A percentile compares a stretch with the other conserved stretches of the same genome.
Evolutionary conservation across 2,329 filamentous ascomycete genomes (phyloP).

Genomic region (Alternaria arborescens): DNA sequence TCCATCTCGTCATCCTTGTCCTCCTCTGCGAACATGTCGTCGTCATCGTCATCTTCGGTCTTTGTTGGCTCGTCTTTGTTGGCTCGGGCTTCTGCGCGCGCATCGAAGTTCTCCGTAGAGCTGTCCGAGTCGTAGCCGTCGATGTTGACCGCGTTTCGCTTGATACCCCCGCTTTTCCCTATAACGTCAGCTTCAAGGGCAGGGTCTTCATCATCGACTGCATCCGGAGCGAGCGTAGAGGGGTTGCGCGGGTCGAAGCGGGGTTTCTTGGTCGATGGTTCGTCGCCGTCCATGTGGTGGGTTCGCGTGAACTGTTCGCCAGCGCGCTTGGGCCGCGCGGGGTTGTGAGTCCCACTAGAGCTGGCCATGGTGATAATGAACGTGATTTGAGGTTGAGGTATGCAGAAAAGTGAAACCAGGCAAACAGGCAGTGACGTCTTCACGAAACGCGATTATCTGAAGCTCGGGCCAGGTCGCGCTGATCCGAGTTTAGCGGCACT

Average conservation of each 20-base stretch:
- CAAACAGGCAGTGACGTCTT: slow-evolving; percentile 25
- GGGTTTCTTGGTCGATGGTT: slow-evolving; percentile 73
- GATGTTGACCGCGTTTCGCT: slow-evolving; percentile 93
- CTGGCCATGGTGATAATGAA: slow-evolving; percentile 34
- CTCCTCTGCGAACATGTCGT: slow-evolving; percentile 86
- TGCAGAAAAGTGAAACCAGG: background rate
- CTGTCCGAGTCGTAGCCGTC: slow-evolving; percentile 95
- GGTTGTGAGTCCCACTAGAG: slow-evolving; percentile 47
- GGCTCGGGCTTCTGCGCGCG: slow-evolving; percentile 69
- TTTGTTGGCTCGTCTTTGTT: slow-evolving; percentile 56
- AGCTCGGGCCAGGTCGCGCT: slow-evolving; percentile 32
- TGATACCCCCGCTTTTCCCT: slow-evolving; percentile 75
- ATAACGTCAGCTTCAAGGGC: slow-evolving; percentile 93
- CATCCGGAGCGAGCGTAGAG: slow-evolving; percentile 86
- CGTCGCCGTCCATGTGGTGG: slow-evolving; percentile 68
- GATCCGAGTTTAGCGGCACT: slow-evolving; percentile 4
- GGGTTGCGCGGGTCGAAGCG: slow-evolving; percentile 96
- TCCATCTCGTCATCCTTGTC: slow-evolving; percentile 65
- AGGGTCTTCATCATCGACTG: slow-evolving; percentile 75
- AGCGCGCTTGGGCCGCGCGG: slow-evolving; percentile 81
- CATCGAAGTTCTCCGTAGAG: slow-evolving; percentile 89
- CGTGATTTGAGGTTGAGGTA: background rate
- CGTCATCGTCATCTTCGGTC: slow-evolving; percentile 61
- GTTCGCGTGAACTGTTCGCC: slow-evolving; percentile 82
- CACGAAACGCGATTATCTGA: slow-evolving; percentile 14